These are phyloP conservation scores for Ophiostoma novo-ulmi DNA, from an alignment of 2,329 filamentous ascomycete species.

Conservation along the genomic window DNA sequence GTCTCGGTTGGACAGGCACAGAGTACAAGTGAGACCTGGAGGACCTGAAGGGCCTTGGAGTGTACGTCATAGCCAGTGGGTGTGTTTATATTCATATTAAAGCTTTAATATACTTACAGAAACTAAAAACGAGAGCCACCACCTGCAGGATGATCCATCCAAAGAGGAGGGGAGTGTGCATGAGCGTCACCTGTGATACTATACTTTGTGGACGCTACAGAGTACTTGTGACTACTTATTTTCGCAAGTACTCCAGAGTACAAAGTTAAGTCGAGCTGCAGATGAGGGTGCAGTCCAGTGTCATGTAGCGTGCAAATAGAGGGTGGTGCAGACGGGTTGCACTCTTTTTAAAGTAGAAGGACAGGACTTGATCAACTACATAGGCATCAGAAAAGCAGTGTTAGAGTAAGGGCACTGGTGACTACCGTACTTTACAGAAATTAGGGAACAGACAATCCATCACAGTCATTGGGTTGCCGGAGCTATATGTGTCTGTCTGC, in stretches of 20 bases:
- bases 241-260: neutral
- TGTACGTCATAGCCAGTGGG: neutral
- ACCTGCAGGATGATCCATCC: neutral
- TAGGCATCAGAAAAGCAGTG: no score
- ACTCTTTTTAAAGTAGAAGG: no score
- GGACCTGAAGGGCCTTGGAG: neutral
- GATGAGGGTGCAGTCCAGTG: no score
- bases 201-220: neutral
- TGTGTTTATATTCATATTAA: neutral
- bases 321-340: no score
- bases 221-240: neutral
- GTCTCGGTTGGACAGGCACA: neutral
- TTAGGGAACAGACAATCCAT: no score
- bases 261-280: no score
- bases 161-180: constrained; percentile 9
- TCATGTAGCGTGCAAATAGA: no score
- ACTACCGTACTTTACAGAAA: no score
- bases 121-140: neutral
- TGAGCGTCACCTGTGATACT: neutral
- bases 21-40: neutral
- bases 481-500: neutral
- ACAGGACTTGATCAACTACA: no score
- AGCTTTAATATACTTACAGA: no score
- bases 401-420: no score
- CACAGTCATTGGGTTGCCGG: no score